phyloP scores from a whole-genome alignment of 2,329 filamentous ascomycete genomes.

The Pseudovirgaria hyperparasitica region DNA sequence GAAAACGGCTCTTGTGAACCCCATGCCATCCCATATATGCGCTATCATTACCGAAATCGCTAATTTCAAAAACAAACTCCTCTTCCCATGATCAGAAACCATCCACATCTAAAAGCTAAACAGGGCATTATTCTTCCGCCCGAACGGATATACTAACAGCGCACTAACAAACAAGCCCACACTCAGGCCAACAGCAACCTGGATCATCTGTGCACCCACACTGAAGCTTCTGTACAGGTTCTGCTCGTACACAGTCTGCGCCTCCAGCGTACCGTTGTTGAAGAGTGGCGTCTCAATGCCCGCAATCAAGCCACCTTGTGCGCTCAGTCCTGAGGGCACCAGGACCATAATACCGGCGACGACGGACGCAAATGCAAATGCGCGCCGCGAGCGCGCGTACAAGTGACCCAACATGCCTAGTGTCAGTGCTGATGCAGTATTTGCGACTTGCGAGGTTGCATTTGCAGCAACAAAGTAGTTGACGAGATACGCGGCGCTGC shows the following conservation, averaged over 20 bases:
- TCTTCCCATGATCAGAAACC: too few species aligned
- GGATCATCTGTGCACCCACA: slow-evolving; percentile 35
- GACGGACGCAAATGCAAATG: slow-evolving; percentile 72
- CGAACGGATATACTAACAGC: slow-evolving; percentile 36
- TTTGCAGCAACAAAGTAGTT: slow-evolving; percentile 63
- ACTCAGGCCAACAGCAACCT: slow-evolving; percentile 39
- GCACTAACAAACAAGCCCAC: slow-evolving; percentile 37
- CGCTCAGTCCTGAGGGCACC: slow-evolving; percentile 47
- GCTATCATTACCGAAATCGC: too few species aligned
- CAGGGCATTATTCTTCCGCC: slow-evolving; percentile 33
- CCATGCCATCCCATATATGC: too few species aligned
- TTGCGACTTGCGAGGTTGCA: slow-evolving; percentile 63
- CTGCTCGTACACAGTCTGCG: slow-evolving; percentile 29
- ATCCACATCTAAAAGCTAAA: slow-evolving; percentile 22
- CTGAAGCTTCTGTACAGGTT: slow-evolving; percentile 24
- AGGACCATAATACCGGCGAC: slow-evolving; percentile 73
- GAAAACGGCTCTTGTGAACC: too few species aligned
- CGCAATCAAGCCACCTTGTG: slow-evolving; percentile 42
- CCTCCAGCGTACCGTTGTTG: slow-evolving; percentile 39
- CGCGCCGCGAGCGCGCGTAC: slow-evolving; percentile 58
- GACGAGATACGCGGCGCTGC: slow-evolving; percentile 60
- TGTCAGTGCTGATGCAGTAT: slow-evolving; percentile 62
- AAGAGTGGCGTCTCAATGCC: slow-evolving; percentile 44
- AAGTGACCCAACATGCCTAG: slow-evolving; percentile 69
- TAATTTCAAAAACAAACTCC: too few species aligned